A percentile compares a stretch with the other conserved stretches of the same genome.
Evolutionary conservation across 2,329 filamentous ascomycete species (phyloP).

Genomic region (Aureobasidium melanogenum): DNA sequence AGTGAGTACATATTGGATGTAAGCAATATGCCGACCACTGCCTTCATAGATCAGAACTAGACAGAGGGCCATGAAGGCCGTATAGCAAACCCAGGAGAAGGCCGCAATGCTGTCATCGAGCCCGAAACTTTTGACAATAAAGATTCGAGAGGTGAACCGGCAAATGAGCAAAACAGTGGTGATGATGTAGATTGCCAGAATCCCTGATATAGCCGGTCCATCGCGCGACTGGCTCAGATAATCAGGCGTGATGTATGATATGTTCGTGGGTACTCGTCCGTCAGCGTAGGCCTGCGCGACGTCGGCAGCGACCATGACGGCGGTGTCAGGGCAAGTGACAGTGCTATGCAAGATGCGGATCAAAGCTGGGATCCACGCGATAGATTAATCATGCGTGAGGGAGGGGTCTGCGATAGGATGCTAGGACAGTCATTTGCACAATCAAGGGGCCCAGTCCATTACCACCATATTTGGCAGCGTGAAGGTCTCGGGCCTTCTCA

Average conservation of each 20-base stretch:
- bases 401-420: not conserved
- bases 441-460: not conserved
- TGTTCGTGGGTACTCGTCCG: constrained; percentile 28
- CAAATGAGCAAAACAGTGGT: constrained; percentile 28
- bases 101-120: constrained; percentile 33
- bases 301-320: constrained; percentile 3
- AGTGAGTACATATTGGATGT: constrained; percentile 40
- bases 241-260: constrained; percentile 26
- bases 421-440: not conserved
- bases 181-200: constrained; percentile 30
- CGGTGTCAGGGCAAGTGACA: not conserved
- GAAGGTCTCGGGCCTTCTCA: not conserved
- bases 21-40: constrained; percentile 39
- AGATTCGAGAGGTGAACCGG: constrained; percentile 28
- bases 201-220: constrained; percentile 30
- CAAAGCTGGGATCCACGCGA: not conserved
- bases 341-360: not conserved
- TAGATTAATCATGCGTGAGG: not conserved
- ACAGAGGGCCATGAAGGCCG: constrained; percentile 36
- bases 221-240: constrained; percentile 33
- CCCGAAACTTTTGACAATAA: constrained; percentile 31
- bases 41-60: constrained; percentile 40
- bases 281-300: constrained; percentile 3
- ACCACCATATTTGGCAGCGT: not conserved
- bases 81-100: constrained; percentile 22